Conservation (phyloP, 495 filamentous ascomycete genomes). For the Podospora pseudocomata region DNA sequence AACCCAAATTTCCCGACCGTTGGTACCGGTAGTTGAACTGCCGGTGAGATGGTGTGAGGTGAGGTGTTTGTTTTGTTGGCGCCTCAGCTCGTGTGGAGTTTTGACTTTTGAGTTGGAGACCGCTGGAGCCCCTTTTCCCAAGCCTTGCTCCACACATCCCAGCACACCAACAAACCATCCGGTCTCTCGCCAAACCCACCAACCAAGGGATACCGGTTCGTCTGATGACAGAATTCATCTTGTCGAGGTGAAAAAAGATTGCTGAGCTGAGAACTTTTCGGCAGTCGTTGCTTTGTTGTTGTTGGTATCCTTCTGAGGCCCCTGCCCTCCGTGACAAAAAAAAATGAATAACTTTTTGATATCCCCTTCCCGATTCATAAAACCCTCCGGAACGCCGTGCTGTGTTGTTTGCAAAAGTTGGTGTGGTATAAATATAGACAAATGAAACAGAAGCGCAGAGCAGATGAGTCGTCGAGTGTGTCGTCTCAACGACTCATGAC, state of each 20-base stretch:
- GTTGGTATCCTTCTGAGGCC: neutral
- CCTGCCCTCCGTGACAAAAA: neutral
- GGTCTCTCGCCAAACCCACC: neutral
- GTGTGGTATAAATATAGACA: slow-evolving; percentile 4
- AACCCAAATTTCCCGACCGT: neutral
- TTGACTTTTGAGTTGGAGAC: neutral
- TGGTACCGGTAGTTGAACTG: neutral
- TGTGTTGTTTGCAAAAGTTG: slow-evolving; percentile 2
- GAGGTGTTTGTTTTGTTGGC: neutral
- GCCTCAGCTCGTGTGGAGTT: neutral
- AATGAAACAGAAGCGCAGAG: neutral
- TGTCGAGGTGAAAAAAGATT: neutral
- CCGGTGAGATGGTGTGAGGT: neutral
- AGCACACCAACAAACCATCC: neutral
- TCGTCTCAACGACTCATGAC: neutral
- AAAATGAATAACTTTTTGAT: slow-evolving; percentile 9
- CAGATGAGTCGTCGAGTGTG: neutral
- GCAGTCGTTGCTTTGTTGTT: neutral
- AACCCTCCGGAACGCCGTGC: slow-evolving; percentile 17
- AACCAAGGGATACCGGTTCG: neutral
- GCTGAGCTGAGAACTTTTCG: neutral
- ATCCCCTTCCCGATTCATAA: slow-evolving; percentile 10
- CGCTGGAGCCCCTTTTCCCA: neutral
- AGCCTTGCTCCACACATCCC: neutral
- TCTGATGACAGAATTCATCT: neutral